phyloP scores from a whole-genome alignment of 352 stramenopile species.

The Pythium biforme region DNA sequence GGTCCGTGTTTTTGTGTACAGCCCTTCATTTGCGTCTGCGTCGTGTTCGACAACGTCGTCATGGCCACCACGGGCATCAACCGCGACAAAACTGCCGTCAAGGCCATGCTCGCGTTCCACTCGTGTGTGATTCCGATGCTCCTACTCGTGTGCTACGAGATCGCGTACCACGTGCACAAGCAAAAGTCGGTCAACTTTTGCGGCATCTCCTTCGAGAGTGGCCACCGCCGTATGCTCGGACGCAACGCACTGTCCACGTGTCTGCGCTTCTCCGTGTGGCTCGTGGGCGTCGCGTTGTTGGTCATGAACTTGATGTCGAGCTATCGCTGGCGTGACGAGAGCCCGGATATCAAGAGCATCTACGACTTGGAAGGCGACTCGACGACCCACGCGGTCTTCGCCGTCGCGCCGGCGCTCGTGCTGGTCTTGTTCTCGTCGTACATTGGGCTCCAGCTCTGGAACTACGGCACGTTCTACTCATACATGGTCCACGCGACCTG shows the following conservation, averaged over 20 bases:
- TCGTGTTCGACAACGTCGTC: slow-evolving; percentile 78
- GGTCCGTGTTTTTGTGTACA: slow-evolving; percentile 27
- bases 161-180: slow-evolving; percentile 90
- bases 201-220: slow-evolving; percentile 85
- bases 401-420: slow-evolving; percentile 61
- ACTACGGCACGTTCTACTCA: slow-evolving; percentile 85
- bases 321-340: slow-evolving; percentile 53
- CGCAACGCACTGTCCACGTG: slow-evolving; percentile 52
- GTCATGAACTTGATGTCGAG: slow-evolving; percentile 71
- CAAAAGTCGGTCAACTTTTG: slow-evolving; percentile 90
- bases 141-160: slow-evolving; percentile 86
- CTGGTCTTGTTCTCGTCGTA: slow-evolving; percentile 72
- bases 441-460: slow-evolving; percentile 75
- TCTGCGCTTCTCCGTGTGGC: slow-evolving; percentile 69
- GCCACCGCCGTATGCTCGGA: slow-evolving; percentile 44
- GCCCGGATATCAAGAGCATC: slow-evolving; percentile 55
- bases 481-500: slow-evolving; percentile 84
- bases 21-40: slow-evolving; percentile 79
- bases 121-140: slow-evolving; percentile 83
- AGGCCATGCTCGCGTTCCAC: slow-evolving; percentile 81
- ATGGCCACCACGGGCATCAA: slow-evolving; percentile 78
- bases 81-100: slow-evolving; percentile 44
- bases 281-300: slow-evolving; percentile 53
- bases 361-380: slow-evolving; percentile 73
- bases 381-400: slow-evolving; percentile 51